A percentile compares a stretch with the other conserved stretches of the same genome.
These are phyloP conservation scores for Cladosporium sp. DNA, from an alignment of 2,329 filamentous ascomycete genomes.

Conservation along the genomic window DNA sequence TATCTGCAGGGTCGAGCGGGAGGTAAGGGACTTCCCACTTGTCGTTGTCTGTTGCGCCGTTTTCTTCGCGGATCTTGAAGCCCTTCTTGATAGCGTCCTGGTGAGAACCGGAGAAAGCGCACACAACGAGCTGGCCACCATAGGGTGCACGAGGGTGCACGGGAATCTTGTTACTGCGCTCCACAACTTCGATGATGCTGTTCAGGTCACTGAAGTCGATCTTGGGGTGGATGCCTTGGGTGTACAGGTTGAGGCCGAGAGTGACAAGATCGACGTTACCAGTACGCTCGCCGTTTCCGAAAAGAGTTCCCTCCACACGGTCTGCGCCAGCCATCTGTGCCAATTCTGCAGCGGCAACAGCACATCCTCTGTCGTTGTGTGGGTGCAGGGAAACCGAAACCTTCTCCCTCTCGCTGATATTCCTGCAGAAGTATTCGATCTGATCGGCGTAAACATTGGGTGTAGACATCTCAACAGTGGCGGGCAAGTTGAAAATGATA, in stretches of 20 bases:
- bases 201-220: conserved; percentile 92
- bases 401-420: conserved; percentile 83
- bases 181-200: conserved; percentile 82
- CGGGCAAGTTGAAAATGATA: conserved; percentile 95
- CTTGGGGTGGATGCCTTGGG: conserved; percentile 79
- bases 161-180: conserved; percentile 92
- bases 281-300: conserved; percentile 92
- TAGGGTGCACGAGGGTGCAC: conserved; percentile 89
- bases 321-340: conserved; percentile 96
- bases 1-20: conserved; percentile 87
- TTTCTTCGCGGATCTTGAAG: conserved; percentile 68
- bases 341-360: conserved; percentile 84
- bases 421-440: conserved; percentile 90
- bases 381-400: conserved; percentile 87
- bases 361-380: conserved; percentile 92
- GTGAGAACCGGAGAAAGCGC: conserved; percentile 87
- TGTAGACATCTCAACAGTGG: conserved; percentile 92
- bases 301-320: conserved; percentile 88
- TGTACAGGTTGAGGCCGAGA: conserved; percentile 89
- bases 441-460: conserved; percentile 96
- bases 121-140: conserved; percentile 86
- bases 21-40: conserved; percentile 88
- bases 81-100: conserved; percentile 95
- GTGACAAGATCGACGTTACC: conserved; percentile 96
- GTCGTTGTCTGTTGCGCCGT: conserved; percentile 61